A percentile compares a stretch with the other conserved stretches of the same genome.
Evolutionary conservation across 2,329 filamentous ascomycete species (phyloP).

Genomic region (Stylonectria norvegica): DNA sequence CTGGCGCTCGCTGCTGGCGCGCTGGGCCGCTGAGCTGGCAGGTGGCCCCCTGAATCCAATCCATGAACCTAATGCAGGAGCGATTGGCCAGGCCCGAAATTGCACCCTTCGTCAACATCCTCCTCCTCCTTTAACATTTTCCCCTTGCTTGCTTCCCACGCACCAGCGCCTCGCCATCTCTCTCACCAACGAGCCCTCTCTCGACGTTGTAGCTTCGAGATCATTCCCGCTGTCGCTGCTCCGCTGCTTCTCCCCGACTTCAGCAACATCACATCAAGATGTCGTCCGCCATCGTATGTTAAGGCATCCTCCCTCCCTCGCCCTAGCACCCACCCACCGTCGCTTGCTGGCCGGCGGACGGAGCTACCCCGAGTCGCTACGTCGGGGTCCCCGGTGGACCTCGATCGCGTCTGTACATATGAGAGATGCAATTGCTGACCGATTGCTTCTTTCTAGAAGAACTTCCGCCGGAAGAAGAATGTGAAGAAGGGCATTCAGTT

Average conservation of each 20-base stretch:
- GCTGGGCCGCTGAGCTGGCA: too few relatives aligned
- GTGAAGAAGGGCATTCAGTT: conserved; percentile 99
- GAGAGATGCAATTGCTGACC: conserved; percentile 27
- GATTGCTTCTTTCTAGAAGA: conserved; percentile 57
- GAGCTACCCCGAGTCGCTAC: conserved; percentile 22
- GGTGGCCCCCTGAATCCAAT: conserved; percentile 26
- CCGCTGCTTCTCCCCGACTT: conserved; percentile 16
- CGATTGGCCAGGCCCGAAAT: conserved; percentile 33
- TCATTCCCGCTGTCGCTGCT: conserved; percentile 18
- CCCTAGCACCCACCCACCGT: conserved; percentile 12
- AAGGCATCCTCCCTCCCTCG: conserved; percentile 3
- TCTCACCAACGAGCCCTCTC: conserved; percentile 22
- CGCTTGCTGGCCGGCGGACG: conserved; percentile 15
- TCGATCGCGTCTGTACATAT: conserved; percentile 13
- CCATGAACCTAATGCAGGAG: conserved; percentile 22
- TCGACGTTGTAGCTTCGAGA: conserved; percentile 18
- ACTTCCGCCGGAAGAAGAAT: conserved; percentile 99
- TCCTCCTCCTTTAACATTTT: conserved; percentile 33
- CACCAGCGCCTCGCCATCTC: conserved; percentile 19
- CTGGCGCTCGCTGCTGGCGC: too few relatives aligned
- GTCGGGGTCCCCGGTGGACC: conserved; percentile 12
- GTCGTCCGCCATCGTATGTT: conserved; percentile 35
- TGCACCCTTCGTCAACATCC: conserved; percentile 28
- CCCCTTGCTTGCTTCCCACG: conserved; percentile 29
- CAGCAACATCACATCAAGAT: conserved; percentile 25